Evolutionary conservation across 106 monocot genomes (phyloP).

Genomic region (Iris macrosiphon): DNA sequence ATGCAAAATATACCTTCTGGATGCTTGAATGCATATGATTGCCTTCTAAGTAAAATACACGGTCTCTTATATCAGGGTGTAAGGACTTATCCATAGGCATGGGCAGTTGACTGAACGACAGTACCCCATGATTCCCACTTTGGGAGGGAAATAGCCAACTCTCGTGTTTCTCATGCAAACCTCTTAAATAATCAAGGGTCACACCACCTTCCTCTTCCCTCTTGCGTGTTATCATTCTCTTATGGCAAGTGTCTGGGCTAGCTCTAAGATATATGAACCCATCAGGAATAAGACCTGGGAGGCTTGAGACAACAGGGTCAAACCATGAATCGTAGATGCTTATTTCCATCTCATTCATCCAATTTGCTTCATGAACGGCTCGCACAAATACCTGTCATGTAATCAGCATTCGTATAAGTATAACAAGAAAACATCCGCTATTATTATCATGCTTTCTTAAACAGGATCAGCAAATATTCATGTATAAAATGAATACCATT

Average conservation of each 20-base stretch:
- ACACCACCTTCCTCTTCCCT: constrained; percentile 89
- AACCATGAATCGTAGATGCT: constrained; percentile 99
- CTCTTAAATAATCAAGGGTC: constrained; percentile 69
- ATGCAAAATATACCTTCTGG: constrained; percentile 58
- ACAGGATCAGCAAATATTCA: too few relatives aligned
- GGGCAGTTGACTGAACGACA: constrained; percentile 76
- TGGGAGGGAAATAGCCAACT: constrained; percentile 88
- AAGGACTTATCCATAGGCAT: constrained; percentile 53
- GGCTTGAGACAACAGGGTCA: constrained; percentile 87
- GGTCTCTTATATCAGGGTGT: constrained; percentile 88
- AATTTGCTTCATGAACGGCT: constrained; percentile 97
- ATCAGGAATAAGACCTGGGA: constrained; percentile 91
- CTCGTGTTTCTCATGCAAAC: constrained; percentile 96
- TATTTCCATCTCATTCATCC: constrained; percentile 99
- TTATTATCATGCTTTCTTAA: too few relatives aligned
- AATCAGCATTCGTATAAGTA: not conserved
- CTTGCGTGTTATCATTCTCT: constrained; percentile 83
- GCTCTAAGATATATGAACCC: constrained; percentile 98
- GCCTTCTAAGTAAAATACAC: constrained; percentile 90
- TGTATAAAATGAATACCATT: constrained; percentile 66
- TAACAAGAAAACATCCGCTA: too few relatives aligned
- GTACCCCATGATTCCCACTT: constrained; percentile 65
- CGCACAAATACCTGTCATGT: constrained; percentile 81
- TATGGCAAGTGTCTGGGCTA: constrained; percentile 96
- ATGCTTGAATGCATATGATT: constrained; percentile 94